Evolutionary conservation across 768 basidiomycete species (phyloP), one percentile per base, ranked within the genome.

Genomic region (Psilocybe azurescens): DNA sequence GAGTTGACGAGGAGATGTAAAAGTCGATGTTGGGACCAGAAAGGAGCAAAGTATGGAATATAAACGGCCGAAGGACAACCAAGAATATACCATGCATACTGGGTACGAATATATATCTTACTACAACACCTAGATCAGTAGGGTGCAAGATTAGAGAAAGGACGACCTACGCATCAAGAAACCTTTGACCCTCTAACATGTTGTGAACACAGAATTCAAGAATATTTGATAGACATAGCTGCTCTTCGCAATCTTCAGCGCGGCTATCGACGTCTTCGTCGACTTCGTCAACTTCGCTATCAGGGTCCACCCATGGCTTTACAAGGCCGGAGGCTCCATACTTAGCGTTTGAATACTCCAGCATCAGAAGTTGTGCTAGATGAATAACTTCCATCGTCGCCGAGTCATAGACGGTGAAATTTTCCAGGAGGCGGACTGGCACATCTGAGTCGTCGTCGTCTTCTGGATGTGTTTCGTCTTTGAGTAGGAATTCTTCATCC

Each of bases 1-100:
- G 69, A 70, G 0, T 73, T 72, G 14, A 86, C 73, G 3, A 87
- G 61, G n/a, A 83, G 72, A 65, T 88, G 82, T 1, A 85, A 73
- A 16, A 87, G 56, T 1, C 77, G 79, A 63, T 88, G 86, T 50
- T 74, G 76, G 8, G 78, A 73, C 79, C 82, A 86, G 59, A 88
- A 85, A 0, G 73, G 61, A 0, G 61, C 61, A 66, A 79, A 90
- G 56, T 79, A 82, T 0, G 76, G 72, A 13, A 55, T 52, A 64
- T 91, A 91, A 2, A 57, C 36, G 1, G 54, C 49, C 0, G 84
- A 79, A 0, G 90, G 88, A 1, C 63, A 61, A 10, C 80, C 78
- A 2, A 92, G 78, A 58, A 91, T 88, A 63, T 92, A 92, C 90
- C 90, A 92, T 0, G 89, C 88, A 70, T 74, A 70, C 48, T 77